Evolutionary conservation across 139 green algal species (phyloP).

Genomic region (Haematococcus lacustris): DNA sequence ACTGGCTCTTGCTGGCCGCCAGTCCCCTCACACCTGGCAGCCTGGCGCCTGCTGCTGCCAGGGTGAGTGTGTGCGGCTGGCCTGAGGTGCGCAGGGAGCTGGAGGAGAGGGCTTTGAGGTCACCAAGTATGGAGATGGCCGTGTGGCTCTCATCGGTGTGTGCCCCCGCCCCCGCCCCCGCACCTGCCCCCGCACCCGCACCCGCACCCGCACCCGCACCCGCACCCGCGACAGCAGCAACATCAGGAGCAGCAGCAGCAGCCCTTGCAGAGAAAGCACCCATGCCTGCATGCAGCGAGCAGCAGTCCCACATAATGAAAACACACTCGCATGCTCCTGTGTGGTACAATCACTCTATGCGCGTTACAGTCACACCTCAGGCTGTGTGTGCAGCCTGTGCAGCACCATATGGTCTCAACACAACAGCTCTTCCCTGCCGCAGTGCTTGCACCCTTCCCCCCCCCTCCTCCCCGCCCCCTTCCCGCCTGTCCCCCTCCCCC

Average conservation of each 20-base stretch:
- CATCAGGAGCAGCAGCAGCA: too few species aligned
- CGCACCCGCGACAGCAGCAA: neutral
- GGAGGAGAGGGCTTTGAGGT: slow-evolving; percentile 90
- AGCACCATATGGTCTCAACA: too few species aligned
- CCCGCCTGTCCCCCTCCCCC: neutral
- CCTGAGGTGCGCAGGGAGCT: slow-evolving; percentile 25
- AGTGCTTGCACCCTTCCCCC: too few species aligned
- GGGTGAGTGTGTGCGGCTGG: neutral
- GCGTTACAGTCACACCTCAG: too few species aligned
- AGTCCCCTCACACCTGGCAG: neutral
- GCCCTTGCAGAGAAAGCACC: too few species aligned
- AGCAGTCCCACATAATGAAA: too few species aligned
- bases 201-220: too few species aligned
- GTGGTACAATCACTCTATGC: too few species aligned
- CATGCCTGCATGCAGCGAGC: neutral
- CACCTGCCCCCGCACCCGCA: neutral
- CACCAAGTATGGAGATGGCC: slow-evolving; percentile 91
- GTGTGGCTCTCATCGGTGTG: slow-evolving; percentile 86
- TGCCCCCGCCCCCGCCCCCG: too few species aligned
- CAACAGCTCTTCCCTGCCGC: too few species aligned
- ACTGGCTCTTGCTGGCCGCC: neutral
- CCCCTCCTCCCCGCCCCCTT: neutral
- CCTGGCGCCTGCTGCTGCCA: neutral
- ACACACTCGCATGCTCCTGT: too few species aligned
- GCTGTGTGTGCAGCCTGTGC: too few species aligned